phyloP scores from a whole-genome alignment of 371 early-diverging fungal species.

The Circinella umbellata region DNA sequence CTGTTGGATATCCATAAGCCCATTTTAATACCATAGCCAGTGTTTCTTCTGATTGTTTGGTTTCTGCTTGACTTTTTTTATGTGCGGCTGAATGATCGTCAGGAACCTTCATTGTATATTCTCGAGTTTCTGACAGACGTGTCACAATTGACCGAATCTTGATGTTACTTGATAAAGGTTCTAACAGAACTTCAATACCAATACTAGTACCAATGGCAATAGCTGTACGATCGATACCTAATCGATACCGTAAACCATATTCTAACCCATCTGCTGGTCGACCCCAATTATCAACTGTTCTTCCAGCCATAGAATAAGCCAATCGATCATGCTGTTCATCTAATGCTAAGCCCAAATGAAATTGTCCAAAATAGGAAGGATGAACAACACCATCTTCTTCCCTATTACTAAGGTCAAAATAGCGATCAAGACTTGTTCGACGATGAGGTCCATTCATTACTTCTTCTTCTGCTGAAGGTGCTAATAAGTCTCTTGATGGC shows the following conservation, averaged over 20 bases:
- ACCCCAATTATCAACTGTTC: conserved; percentile 28
- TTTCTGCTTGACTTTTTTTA: conserved; percentile 14
- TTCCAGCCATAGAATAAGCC: conserved; percentile 35
- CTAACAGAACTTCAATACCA: conserved; percentile 39
- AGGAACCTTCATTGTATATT: conserved; percentile 39
- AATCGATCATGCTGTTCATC: conserved; percentile 48
- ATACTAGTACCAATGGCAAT: conserved; percentile 47
- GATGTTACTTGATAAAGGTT: conserved; percentile 27
- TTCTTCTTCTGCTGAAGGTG: neutral
- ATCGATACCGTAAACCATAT: conserved; percentile 38
- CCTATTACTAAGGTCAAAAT: conserved; percentile 15
- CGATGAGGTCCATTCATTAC: neutral
- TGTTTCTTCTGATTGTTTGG: conserved; percentile 23
- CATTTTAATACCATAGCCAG: conserved; percentile 38
- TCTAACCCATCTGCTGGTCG: conserved; percentile 7
- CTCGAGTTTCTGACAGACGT: conserved; percentile 26
- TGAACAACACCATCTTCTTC: conserved; percentile 6
- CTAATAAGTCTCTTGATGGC: neutral
- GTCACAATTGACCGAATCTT: conserved; percentile 29
- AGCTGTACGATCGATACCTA: conserved; percentile 44
- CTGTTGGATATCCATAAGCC: conserved; percentile 38
- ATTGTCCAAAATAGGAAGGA: conserved; percentile 11
- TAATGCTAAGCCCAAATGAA: conserved; percentile 21
- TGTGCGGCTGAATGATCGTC: conserved; percentile 18
- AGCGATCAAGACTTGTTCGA: conserved; percentile 20